Evolutionary conservation across 495 filamentous ascomycete genomes (phyloP).

Genomic region (Lepraria neglecta): DNA sequence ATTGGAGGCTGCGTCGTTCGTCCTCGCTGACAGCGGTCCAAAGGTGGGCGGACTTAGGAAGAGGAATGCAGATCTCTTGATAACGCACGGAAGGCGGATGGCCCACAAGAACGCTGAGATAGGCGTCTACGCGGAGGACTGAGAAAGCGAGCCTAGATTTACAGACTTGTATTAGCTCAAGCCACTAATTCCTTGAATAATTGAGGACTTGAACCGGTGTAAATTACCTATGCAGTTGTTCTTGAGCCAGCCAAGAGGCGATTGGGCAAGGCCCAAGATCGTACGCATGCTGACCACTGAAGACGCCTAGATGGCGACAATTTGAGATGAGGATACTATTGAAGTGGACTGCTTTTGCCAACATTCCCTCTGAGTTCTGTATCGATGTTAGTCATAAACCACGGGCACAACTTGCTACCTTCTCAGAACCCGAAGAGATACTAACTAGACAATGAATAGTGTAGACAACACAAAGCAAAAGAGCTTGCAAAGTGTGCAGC

Average conservation of each 20-base stretch:
- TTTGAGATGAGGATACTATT: slow-evolving; percentile 28
- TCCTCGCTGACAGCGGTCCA: slow-evolving; percentile 30
- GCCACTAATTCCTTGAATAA: too few relatives aligned
- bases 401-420: neutral
- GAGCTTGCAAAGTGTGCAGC: slow-evolving; percentile 29
- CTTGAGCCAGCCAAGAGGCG: slow-evolving; percentile 32
- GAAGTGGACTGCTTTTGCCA: slow-evolving; percentile 30
- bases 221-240: slow-evolving; percentile 32
- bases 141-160: slow-evolving; percentile 30
- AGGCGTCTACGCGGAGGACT: slow-evolving; percentile 32
- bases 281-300: slow-evolving; percentile 30
- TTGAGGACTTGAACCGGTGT: too few relatives aligned
- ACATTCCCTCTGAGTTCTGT: slow-evolving; percentile 31
- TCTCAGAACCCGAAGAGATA: neutral
- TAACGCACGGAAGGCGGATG: slow-evolving; percentile 32
- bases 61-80: slow-evolving; percentile 33
- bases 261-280: slow-evolving; percentile 25
- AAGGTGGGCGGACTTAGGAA: slow-evolving; percentile 28
- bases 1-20: slow-evolving; percentile 32
- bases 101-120: slow-evolving; percentile 32
- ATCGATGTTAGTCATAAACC: slow-evolving; percentile 3
- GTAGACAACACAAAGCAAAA: slow-evolving; percentile 31
- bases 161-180: neutral
- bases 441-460: slow-evolving; percentile 27
- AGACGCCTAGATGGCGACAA: slow-evolving; percentile 32